Percentiles rank a stretch among this genome's conserved stretches.
Conservation (phyloP, 495 filamentous ascomycete genomes). For the Hypoxylon intermedium region DNA sequence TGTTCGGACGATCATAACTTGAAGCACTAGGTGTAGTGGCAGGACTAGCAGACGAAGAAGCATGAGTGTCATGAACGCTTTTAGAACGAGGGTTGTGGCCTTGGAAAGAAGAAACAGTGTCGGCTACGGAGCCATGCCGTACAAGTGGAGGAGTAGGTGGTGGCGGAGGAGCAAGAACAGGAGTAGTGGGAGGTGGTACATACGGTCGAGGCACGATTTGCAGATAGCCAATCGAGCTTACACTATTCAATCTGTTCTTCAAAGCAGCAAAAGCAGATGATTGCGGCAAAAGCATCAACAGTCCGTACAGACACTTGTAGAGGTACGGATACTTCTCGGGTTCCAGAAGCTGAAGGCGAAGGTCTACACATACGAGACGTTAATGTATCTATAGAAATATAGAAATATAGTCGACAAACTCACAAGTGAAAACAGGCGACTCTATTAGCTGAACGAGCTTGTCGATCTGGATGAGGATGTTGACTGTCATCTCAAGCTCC, state of each 20-base stretch:
- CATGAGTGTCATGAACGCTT: conserved; percentile 43
- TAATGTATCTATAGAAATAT: conserved; percentile 15
- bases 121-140: conserved; percentile 51
- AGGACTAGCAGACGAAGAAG: conserved; percentile 50
- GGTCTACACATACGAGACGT: conserved; percentile 61
- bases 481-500: conserved; percentile 98
- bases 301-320: conserved; percentile 97
- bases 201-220: conserved; percentile 85
- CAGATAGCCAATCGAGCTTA: conserved; percentile 94
- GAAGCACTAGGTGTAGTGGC: conserved; percentile 54
- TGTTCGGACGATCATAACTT: conserved; percentile 77
- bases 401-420: conserved; percentile 30
- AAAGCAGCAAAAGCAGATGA: conserved; percentile 95
- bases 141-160: conserved; percentile 34
- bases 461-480: conserved; percentile 98
- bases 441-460: conserved; percentile 98
- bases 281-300: conserved; percentile 97
- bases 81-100: conserved; percentile 29
- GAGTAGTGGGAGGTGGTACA: conserved; percentile 48
- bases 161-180: conserved; percentile 32
- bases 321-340: conserved; percentile 94
- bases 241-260: conserved; percentile 95
- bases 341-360: conserved; percentile 96
- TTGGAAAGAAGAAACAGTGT: conserved; percentile 47
- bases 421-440: conserved; percentile 97